These are phyloP conservation scores for Vairimorpha necatrix DNA, from an alignment of 371 early-diverging fungal species.

Conservation along the genomic window DNA sequence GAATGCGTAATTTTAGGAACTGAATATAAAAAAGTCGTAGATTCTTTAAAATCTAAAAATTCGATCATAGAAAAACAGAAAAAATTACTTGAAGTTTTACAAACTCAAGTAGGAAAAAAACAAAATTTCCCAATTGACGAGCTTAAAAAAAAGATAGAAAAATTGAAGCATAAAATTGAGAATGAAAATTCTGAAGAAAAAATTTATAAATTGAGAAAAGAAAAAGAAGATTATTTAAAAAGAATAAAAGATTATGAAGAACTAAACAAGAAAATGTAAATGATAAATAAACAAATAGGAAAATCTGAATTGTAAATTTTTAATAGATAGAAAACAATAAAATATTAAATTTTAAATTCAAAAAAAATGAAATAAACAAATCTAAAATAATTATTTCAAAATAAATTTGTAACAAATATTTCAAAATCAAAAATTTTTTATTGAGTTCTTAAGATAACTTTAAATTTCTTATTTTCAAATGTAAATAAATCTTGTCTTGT, in stretches of 20 bases:
- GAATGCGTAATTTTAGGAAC: constrained; percentile 40
- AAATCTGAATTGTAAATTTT: no score
- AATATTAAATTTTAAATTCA: not conserved
- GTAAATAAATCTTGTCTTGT: not conserved
- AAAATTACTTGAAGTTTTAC: constrained; percentile 53
- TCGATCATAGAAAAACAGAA: constrained; percentile 53
- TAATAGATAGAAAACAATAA: no score
- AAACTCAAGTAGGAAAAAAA: constrained; percentile 34
- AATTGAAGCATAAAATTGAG: constrained; percentile 31
- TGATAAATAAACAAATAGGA: not conserved
- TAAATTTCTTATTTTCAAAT: not conserved
- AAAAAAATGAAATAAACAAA: not conserved
- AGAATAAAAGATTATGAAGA: constrained; percentile 51
- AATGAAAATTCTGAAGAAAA: constrained; percentile 27
- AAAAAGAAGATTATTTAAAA: constrained; percentile 45
- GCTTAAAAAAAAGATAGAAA: constrained; percentile 36
- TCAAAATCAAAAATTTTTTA: not conserved
- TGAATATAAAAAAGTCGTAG: constrained; percentile 41
- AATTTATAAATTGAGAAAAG: constrained; percentile 17
- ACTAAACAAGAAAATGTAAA: not conserved
- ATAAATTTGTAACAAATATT: not conserved
- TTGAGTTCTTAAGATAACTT: not conserved
- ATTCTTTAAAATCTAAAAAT: constrained; percentile 38
- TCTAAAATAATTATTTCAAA: not conserved
- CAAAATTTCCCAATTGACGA: constrained; percentile 39